A percentile compares a stretch with the other conserved stretches of the same genome.
These are phyloP conservation scores for Daedaleopsis sinensis DNA, from an alignment of 768 basidiomycete species.

Conservation along the genomic window DNA sequence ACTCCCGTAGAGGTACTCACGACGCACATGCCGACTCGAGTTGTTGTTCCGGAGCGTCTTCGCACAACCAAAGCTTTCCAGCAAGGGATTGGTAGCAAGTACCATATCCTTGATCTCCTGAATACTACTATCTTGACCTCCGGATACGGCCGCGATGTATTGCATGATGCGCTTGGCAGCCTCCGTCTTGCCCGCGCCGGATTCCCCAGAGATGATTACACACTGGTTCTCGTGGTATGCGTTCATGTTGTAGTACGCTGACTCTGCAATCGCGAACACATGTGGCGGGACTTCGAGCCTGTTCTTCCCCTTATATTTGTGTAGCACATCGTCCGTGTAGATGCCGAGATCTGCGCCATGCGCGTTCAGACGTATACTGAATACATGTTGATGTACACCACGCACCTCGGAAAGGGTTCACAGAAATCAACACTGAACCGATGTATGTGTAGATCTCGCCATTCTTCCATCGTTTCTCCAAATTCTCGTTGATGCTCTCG, in stretches of 20 bases:
- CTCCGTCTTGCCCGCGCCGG: conserved; percentile 98
- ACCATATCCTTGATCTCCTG: conserved; percentile 99
- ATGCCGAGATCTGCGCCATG: conserved; percentile 83
- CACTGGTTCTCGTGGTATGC: conserved; percentile 99
- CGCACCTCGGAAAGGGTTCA: conserved; percentile 94
- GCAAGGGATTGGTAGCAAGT: conserved; percentile 92
- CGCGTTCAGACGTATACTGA: conserved; percentile 4
- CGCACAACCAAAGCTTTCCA: conserved; percentile 98
- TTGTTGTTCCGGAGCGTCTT: conserved; percentile 99
- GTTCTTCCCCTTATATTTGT: conserved; percentile 93
- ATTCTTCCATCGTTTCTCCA: conserved; percentile 94
- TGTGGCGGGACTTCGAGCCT: conserved; percentile 97
- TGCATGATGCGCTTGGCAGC: conserved; percentile 99
- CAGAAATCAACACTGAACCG: conserved; percentile 97
- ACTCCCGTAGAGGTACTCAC: background rate
- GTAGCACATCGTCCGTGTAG: conserved; percentile 88
- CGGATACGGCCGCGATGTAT: conserved; percentile 97
- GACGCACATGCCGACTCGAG: conserved; percentile 92
- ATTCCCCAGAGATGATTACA: conserved; percentile 99
- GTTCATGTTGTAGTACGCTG: conserved; percentile 98
- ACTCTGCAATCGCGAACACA: conserved; percentile 96
- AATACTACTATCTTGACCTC: conserved; percentile 85
- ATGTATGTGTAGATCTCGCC: conserved; percentile 99
- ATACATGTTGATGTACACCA: background rate
- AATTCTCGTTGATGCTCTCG: conserved; percentile 96